Conservation (phyloP, 2,329 filamentous ascomycete species). For the Calonectria pauciramosa region DNA sequence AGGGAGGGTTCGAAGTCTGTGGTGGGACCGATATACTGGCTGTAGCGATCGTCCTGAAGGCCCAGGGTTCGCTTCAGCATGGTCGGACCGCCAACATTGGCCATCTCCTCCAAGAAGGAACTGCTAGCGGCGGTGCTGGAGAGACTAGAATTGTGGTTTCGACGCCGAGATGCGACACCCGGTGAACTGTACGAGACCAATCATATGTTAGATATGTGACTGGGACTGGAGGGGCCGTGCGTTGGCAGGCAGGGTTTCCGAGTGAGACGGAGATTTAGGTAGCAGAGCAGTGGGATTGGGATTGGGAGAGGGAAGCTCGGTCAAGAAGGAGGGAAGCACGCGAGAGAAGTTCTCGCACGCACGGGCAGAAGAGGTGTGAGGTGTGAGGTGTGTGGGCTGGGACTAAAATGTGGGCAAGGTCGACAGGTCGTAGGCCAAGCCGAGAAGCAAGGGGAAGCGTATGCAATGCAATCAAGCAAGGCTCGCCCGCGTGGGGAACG, state of each 20-base stretch:
- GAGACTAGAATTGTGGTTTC: conserved; percentile 69
- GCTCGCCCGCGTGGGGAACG: conserved; percentile 26
- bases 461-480: conserved; percentile 24
- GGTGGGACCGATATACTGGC: conserved; percentile 86
- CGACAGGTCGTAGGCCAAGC: conserved; percentile 6
- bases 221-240: conserved; percentile 34
- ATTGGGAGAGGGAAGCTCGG: conserved; percentile 21
- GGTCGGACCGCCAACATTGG: conserved; percentile 76
- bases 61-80: conserved; percentile 79
- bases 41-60: conserved; percentile 82
- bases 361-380: conserved; percentile 24
- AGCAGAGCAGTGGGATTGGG: conserved; percentile 26
- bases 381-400: conserved; percentile 15
- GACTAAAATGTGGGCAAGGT: conserved; percentile 12
- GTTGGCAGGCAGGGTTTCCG: conserved; percentile 31
- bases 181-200: conserved; percentile 68
- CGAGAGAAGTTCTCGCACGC: conserved; percentile 37
- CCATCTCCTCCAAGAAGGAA: conserved; percentile 78
- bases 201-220: conserved; percentile 60
- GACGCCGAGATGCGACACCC: conserved; percentile 63
- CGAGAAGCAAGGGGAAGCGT: conserved; percentile 11
- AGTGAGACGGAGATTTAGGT: conserved; percentile 38
- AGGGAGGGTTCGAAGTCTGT: conserved; percentile 88
- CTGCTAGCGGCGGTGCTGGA: conserved; percentile 74
- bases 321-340: conserved; percentile 28